phyloP scores from a whole-genome alignment of 208 protist species.

The Trypanosomatidae sp. region DNA sequence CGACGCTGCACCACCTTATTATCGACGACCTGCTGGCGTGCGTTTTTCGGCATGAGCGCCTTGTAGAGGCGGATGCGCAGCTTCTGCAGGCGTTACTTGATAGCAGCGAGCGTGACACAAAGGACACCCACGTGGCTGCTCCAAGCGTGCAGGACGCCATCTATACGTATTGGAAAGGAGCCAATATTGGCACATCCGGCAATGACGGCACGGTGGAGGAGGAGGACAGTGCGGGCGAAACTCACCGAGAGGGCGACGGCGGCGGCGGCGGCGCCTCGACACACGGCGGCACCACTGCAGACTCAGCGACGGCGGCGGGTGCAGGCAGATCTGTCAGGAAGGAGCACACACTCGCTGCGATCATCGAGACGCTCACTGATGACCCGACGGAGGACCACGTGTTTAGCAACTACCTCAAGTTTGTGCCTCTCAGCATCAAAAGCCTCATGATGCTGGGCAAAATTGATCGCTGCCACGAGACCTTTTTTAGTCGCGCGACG shows the following conservation, averaged over 20 bases:
- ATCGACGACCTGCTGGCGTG: conserved; percentile 74
- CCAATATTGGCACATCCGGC: conserved; percentile 1
- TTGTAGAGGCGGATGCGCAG: conserved; percentile 60
- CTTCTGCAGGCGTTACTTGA: conserved; percentile 60
- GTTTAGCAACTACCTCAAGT: conserved; percentile 57
- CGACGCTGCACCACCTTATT: conserved; percentile 61
- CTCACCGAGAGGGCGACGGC: neutral
- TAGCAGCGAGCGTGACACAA: conserved; percentile 25
- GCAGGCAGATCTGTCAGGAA: neutral
- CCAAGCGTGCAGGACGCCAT: conserved; percentile 39
- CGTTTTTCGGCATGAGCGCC: conserved; percentile 72
- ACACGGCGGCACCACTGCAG: neutral
- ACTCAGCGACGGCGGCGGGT: conserved; percentile 7
- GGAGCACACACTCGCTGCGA: conserved; percentile 34
- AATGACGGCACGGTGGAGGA: conserved; percentile 5
- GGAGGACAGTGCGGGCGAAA: neutral
- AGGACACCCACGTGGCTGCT: conserved; percentile 23
- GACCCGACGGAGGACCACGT: conserved; percentile 53
- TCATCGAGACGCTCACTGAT: conserved; percentile 53
- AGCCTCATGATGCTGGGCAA: conserved; percentile 57
- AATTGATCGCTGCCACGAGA: conserved; percentile 71
- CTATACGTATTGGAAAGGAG: conserved; percentile 39
- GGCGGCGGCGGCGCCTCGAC: neutral
- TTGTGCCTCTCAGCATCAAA: conserved; percentile 81
- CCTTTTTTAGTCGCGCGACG: conserved; percentile 65